A percentile compares a stretch with the other conserved stretches of the same genome.
Conservation (phyloP, 768 basidiomycete genomes). For the Phanerodontia chrysosporium region DNA sequence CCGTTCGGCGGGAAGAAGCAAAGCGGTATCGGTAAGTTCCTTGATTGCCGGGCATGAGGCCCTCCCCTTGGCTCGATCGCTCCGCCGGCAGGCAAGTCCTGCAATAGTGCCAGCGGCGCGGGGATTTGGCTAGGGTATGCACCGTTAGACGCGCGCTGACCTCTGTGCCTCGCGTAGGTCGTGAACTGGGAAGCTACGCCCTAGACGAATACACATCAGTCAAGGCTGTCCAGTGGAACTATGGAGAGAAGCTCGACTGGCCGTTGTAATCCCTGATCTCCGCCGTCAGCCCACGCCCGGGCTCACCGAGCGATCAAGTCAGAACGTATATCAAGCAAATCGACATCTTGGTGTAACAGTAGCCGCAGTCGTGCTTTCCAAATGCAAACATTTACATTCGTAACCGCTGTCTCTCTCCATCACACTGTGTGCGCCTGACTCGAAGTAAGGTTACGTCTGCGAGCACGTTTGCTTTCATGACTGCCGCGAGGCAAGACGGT, state of each 20-base stretch:
- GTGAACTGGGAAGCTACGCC: conserved; percentile 84
- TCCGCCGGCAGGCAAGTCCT: neutral
- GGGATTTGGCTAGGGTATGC: neutral
- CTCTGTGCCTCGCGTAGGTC: conserved; percentile 44
- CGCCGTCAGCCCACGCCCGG: neutral
- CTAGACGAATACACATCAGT: conserved; percentile 81
- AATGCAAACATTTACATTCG: neutral
- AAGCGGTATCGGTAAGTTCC: conserved; percentile 70
- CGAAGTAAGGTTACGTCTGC: neutral
- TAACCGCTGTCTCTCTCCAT: neutral
- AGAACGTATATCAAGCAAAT: neutral
- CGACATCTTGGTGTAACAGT: neutral
- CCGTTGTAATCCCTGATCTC: conserved; percentile 44
- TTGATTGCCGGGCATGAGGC: conserved; percentile 1
- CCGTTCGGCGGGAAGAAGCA: conserved; percentile 97
- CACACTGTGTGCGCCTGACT: neutral
- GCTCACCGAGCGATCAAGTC: neutral
- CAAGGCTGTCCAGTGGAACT: conserved; percentile 86
- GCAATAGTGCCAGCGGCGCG: neutral
- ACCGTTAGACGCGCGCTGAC: neutral
- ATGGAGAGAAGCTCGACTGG: conserved; percentile 76
- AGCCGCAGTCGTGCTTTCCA: neutral
- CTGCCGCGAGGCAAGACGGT: neutral
- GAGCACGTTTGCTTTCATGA: neutral
- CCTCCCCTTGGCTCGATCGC: conserved; percentile 1